Evolutionary conservation across 495 filamentous ascomycete genomes (phyloP), one percentile per base, ranked within the genome.

Genomic region (Lasiosphaeriaceae sp.): DNA sequence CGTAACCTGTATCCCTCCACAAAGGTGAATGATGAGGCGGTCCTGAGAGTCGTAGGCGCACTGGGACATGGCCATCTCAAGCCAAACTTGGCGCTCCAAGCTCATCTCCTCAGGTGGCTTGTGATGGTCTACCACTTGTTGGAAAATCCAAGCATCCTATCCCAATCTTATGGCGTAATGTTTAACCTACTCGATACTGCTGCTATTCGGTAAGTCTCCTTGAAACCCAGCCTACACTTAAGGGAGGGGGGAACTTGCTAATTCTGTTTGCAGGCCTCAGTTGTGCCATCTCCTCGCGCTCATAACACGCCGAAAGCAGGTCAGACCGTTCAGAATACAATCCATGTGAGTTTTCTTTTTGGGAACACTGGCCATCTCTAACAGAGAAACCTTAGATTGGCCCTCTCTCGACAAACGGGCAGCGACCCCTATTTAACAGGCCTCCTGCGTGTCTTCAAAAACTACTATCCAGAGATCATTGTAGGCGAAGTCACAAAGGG

Each of bases 391-490:
- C 16, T 55, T 52, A 88, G 85, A 51, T 75, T 89, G 53, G 77
- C 76, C 47, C 69, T 89, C 22, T 81, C 79, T n/a, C 71, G 80
- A 39, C 78, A 80, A 50, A 77, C 82, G 20, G 85, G 84, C 41
- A 85, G 86, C 56, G 92, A 96, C 54, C 89, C 86, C 47, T 83
- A 85, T 46, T 72, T 96, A 39, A 76, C 86, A 23, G 86, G 86
- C n/a, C 77, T 96, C n/a, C 77, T 96, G 23, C 82, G 84, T 54
- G 79, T 92, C 8, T 96, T 87, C 73, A 94, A 94, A 63, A 90
- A 91, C 66, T 94, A 93, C 65, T 94, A 90, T 64, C 90, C 92
- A 6, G 90, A 95, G 70, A 86, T 95, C 48, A 87, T 95, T 56
- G 73, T 92, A n/a, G 87, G 85, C 34, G 84, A 85, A 64, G 70